These are phyloP conservation scores for Candida railenensis DNA, from an alignment of 805 yeast species.

Conservation along the genomic window DNA sequence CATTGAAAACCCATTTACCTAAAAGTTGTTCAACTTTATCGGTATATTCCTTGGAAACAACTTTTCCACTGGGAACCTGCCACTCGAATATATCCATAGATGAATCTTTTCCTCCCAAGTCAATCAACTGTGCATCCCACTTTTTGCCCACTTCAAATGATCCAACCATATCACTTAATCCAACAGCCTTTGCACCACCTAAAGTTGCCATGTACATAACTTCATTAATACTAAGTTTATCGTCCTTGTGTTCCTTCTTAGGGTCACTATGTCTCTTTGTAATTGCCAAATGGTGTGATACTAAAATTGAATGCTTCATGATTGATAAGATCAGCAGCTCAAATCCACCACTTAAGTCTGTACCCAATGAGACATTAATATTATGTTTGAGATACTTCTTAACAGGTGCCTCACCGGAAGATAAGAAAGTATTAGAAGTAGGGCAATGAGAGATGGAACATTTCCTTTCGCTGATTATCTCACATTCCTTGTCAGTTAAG, in stretches of 20 bases:
- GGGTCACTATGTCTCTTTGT: constrained; percentile 38
- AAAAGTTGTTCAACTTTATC: constrained; percentile 54
- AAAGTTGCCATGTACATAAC: constrained; percentile 78
- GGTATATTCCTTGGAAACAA: constrained; percentile 5
- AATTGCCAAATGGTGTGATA: constrained; percentile 41
- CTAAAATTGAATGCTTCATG: constrained; percentile 33
- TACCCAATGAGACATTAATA: constrained; percentile 70
- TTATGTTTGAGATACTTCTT: constrained; percentile 59
- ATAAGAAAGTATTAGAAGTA: constrained; percentile 79
- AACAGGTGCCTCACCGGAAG: constrained; percentile 88
- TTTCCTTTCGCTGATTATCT: constrained; percentile 49
- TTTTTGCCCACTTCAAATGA: constrained; percentile 72
- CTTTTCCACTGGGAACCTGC: constrained; percentile 49
- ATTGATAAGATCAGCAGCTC: constrained; percentile 38
- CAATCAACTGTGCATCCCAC: constrained; percentile 82
- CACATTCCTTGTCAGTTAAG: constrained; percentile 61
- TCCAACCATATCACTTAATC: constrained; percentile 59
- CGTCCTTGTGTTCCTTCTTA: constrained; percentile 13
- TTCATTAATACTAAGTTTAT: constrained; percentile 63
- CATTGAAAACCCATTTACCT: constrained; percentile 89
- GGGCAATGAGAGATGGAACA: constrained; percentile 93
- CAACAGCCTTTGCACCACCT: constrained; percentile 84
- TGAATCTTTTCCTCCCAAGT: constrained; percentile 51
- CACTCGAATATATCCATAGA: constrained; percentile 75
- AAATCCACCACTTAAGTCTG: constrained; percentile 44